Evolutionary conservation across 2,329 filamentous ascomycete species (phyloP), one percentile per base, ranked within the genome.

Genomic region (Cytospora paraplurivora): DNA sequence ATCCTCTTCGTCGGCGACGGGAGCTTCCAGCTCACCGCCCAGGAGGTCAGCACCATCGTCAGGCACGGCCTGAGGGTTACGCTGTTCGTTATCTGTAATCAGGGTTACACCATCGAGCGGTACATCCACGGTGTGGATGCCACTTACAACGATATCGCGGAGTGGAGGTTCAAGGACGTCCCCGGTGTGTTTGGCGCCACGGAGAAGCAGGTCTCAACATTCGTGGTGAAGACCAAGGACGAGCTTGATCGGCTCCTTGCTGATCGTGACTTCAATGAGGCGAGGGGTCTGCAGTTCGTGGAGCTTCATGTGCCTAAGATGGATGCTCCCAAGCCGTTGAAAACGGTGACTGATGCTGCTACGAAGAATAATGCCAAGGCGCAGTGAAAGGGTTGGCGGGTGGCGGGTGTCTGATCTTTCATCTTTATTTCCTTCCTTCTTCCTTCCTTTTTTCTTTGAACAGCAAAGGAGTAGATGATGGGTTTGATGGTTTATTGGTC

Each of bases 1-100:
- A 88, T 97, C 53, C 81, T 96, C 44, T 93, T 96, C 72, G 91
- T 93, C n/a, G 93, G 93, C 32, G 93, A 97, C 71, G 93, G 93
- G 34, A 92, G 88, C 63, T 88, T 96, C 76, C 92, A 97, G 74
- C 81, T 96, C 63, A 96, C 92, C 0, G 88, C 85, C 0, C 92
- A 96, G 74, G 92, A 95, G 76, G 73, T 96, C 67, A 90, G 87
- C 75, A 95, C 92, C 12, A 94, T 96, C 83, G 85, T 96, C 67
- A 84, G 88, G 35, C 88, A 91, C 65, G 81, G 84, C 32, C 79
- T 96, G 63, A 88, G 88, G 66, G 85, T 91, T 21, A 94, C 93
- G 71, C 88, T 96, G 83, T 94, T 96, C 74, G 82, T 95, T 67
- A 89, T 96, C 69, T 92, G 90, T 81, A 96, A 96, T 74, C 86